A percentile compares a stretch with the other conserved stretches of the same genome.
These are phyloP conservation scores for Aureobasidium zeae DNA, from an alignment of 2,329 filamentous ascomycete genomes.

Conservation along the genomic window DNA sequence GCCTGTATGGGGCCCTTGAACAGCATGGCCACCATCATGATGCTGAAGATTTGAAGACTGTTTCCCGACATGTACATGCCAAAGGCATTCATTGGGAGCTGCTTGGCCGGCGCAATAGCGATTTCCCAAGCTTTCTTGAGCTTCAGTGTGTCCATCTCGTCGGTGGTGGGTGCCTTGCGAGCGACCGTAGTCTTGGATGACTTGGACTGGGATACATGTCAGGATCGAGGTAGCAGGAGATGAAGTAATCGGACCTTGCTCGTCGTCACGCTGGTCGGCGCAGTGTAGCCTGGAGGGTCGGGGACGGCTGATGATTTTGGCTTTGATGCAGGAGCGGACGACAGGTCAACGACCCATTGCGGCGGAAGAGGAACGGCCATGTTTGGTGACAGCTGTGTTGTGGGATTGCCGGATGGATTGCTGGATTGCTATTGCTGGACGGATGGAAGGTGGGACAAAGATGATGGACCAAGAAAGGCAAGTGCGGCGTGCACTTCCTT, in stretches of 20 bases:
- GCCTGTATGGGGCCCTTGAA: constrained; percentile 94
- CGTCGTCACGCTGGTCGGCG: constrained; percentile 26
- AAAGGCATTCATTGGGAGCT: constrained; percentile 93
- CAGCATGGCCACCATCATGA: constrained; percentile 99
- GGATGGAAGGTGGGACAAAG: background rate
- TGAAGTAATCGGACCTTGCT: constrained; percentile 7
- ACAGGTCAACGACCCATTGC: constrained; percentile 75
- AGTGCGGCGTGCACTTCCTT: background rate
- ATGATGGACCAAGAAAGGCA: background rate
- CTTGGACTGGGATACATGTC: constrained; percentile 18
- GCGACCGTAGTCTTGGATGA: constrained; percentile 26
- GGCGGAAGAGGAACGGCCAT: constrained; percentile 42
- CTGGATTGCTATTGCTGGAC: too few relatives aligned
- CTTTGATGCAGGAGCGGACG: constrained; percentile 56
- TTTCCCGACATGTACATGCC: constrained; percentile 99
- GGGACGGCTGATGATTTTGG: constrained; percentile 59
- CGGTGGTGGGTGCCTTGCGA: constrained; percentile 61
- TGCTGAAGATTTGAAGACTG: constrained; percentile 95
- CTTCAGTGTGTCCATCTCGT: constrained; percentile 91
- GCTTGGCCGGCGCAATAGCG: constrained; percentile 84
- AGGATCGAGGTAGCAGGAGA: background rate
- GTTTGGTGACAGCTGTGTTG: background rate
- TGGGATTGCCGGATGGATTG: background rate
- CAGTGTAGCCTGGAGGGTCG: constrained; percentile 78
- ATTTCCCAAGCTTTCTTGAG: constrained; percentile 99